A percentile compares a stretch with the other conserved stretches of the same genome.
Evolutionary conservation across 768 basidiomycete species (phyloP).

Genomic region (Auricularia cornea): DNA sequence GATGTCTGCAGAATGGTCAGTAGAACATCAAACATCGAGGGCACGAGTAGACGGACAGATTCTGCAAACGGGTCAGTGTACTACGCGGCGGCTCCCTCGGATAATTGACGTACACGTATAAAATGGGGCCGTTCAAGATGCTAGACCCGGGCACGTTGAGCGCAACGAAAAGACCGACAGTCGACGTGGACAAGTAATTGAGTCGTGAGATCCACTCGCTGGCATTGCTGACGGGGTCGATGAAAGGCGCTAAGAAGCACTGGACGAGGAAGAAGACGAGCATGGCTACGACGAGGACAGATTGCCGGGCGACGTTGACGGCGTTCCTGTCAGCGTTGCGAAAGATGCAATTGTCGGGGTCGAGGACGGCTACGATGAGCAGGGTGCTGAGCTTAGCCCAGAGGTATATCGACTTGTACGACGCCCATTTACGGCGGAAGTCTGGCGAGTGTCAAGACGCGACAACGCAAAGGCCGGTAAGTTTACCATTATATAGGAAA

Average conservation of each 20-base stretch:
- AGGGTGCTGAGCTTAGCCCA: conserved; percentile 62
- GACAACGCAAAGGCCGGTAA: conserved; percentile 6
- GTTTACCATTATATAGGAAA: conserved; percentile 58
- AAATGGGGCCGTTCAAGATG: conserved; percentile 52
- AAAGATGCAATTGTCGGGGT: conserved; percentile 67
- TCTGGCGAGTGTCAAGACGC: conserved; percentile 29
- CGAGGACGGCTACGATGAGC: conserved; percentile 55
- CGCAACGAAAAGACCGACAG: conserved; percentile 54
- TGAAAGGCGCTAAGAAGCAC: conserved; percentile 52
- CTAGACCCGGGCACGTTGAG: conserved; percentile 43
- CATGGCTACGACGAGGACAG: conserved; percentile 48
- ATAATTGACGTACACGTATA: conserved; percentile 46
- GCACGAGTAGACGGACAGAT: not conserved
- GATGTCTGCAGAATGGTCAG: conserved; percentile 25
- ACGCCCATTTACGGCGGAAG: conserved; percentile 62
- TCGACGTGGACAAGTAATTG: conserved; percentile 59
- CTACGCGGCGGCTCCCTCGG: not conserved
- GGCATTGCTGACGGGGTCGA: conserved; percentile 64
- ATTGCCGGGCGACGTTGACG: conserved; percentile 53
- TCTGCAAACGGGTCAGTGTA: not conserved
- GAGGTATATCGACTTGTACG: conserved; percentile 57
- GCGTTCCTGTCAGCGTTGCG: conserved; percentile 40
- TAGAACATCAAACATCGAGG: not conserved
- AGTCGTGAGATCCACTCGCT: conserved; percentile 66
- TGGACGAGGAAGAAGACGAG: conserved; percentile 54